A percentile compares a stretch with the other conserved stretches of the same genome.
Evolutionary conservation across 495 filamentous ascomycete genomes (phyloP).

Genomic region (Lentithecium fluviatile): DNA sequence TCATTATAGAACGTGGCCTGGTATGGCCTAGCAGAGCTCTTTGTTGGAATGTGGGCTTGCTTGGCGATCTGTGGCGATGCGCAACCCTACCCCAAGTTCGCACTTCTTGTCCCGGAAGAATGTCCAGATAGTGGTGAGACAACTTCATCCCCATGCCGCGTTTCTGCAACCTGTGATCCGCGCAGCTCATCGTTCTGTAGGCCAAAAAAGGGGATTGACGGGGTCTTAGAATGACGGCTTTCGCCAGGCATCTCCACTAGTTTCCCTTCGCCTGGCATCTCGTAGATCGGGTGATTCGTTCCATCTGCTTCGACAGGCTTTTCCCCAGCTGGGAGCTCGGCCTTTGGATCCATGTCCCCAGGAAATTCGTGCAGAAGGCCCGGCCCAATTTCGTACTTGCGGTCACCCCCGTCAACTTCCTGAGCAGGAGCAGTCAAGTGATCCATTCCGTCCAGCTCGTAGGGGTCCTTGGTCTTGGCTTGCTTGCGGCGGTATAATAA

Average conservation of each 20-base stretch:
- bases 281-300: slow-evolving; percentile 5
- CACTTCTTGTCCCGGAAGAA: too few species aligned
- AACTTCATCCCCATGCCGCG: not conserved
- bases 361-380: slow-evolving; percentile 21
- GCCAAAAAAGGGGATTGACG: not conserved
- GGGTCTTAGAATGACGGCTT: not conserved
- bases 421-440: not conserved
- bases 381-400: slow-evolving; percentile 19
- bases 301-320: slow-evolving; percentile 26
- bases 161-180: not conserved
- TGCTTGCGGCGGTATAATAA: slow-evolving; percentile 23
- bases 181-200: not conserved
- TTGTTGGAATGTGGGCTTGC: too few species aligned
- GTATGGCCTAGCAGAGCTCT: too few species aligned
- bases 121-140: too few species aligned
- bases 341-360: slow-evolving; percentile 19
- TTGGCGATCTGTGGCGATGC: too few species aligned
- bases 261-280: slow-evolving; percentile 28
- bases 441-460: slow-evolving; percentile 29
- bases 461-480: slow-evolving; percentile 12
- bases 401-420: slow-evolving; percentile 4
- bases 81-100: too few species aligned
- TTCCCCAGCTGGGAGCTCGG: slow-evolving; percentile 22
- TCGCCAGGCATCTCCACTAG: slow-evolving; percentile 24
- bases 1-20: too few species aligned